A percentile compares a stretch with the other conserved stretches of the same genome.
These are phyloP conservation scores for Metschnikowia dekortorum DNA, from an alignment of 805 yeast genomes.

Conservation along the genomic window DNA sequence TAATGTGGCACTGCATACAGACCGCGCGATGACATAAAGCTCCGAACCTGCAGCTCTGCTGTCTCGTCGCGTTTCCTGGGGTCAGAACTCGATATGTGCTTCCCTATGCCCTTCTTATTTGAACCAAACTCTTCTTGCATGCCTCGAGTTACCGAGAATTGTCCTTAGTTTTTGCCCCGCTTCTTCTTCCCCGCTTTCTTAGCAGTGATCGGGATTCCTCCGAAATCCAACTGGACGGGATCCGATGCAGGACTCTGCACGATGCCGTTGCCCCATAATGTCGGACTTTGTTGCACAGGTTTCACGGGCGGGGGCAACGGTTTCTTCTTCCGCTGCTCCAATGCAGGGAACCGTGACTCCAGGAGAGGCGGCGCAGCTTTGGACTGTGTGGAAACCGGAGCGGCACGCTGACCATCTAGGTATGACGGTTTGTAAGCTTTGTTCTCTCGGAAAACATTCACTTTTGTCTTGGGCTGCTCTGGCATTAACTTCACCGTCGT, in stretches of 20 bases:
- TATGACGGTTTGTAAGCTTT: slow-evolving; percentile 28
- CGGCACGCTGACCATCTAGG: slow-evolving; percentile 19
- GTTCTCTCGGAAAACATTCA: slow-evolving; percentile 17
- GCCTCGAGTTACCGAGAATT: background rate
- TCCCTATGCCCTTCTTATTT: too few species aligned
- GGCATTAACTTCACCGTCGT: slow-evolving; percentile 27
- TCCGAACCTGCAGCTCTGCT: too few species aligned
- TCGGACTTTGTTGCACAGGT: slow-evolving; percentile 27
- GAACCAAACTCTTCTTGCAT: background rate
- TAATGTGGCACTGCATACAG: background rate
- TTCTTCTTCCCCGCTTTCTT: slow-evolving; percentile 16
- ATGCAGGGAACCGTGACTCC: slow-evolving; percentile 45
- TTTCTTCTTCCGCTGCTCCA: slow-evolving; percentile 36
- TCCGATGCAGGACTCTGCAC: slow-evolving; percentile 3
- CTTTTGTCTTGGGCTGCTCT: slow-evolving; percentile 9
- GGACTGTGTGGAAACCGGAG: slow-evolving; percentile 16
- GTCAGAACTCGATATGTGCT: too few species aligned
- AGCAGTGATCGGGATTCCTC: slow-evolving; percentile 18
- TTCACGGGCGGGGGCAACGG: slow-evolving; percentile 55
- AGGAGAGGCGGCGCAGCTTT: slow-evolving; percentile 17
- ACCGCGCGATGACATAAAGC: too few species aligned
- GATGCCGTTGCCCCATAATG: slow-evolving; percentile 16
- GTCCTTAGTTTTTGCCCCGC: background rate
- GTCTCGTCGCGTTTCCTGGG: too few species aligned
- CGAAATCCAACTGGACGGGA: slow-evolving; percentile 7